phyloP scores from a whole-genome alignment of 2,329 filamentous ascomycete species.

The Cercospora zeae-maydis region DNA sequence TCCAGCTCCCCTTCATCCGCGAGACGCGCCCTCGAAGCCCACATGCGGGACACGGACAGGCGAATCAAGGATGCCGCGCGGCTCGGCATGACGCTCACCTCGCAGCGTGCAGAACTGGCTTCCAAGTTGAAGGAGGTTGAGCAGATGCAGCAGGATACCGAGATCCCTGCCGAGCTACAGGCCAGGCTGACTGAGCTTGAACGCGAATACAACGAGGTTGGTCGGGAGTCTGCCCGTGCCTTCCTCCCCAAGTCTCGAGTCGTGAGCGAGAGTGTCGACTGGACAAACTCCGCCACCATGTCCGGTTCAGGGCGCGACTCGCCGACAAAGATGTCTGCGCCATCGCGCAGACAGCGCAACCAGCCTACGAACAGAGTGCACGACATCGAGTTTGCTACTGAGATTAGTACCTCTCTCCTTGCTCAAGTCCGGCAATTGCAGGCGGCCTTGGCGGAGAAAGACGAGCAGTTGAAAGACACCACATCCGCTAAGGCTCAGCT shows the following conservation, averaged over 20 bases:
- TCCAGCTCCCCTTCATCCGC: slow-evolving; percentile 77
- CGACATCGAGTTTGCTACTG: slow-evolving; percentile 96
- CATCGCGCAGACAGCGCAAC: slow-evolving; percentile 76
- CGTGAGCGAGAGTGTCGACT: slow-evolving; percentile 25
- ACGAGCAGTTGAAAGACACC: slow-evolving; percentile 74
- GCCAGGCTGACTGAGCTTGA: slow-evolving; percentile 82
- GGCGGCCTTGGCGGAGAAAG: slow-evolving; percentile 76
- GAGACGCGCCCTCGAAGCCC: slow-evolving; percentile 82
- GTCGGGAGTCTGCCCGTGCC: slow-evolving; percentile 80
- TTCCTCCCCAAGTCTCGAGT: slow-evolving; percentile 70
- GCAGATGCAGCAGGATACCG: slow-evolving; percentile 59
- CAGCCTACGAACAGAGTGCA: slow-evolving; percentile 84
- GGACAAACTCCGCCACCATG: slow-evolving; percentile 51
- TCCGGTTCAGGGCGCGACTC: slow-evolving; percentile 80
- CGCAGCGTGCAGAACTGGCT: slow-evolving; percentile 78
- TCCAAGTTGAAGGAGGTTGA: slow-evolving; percentile 83
- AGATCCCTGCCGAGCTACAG: slow-evolving; percentile 78
- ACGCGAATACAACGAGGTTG: slow-evolving; percentile 91
- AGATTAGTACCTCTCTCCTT: slow-evolving; percentile 91
- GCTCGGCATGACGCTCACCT: slow-evolving; percentile 79
- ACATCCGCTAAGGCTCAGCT: slow-evolving; percentile 73
- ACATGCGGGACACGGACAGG: slow-evolving; percentile 87
- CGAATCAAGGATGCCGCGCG: slow-evolving; percentile 88
- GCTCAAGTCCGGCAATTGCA: slow-evolving; percentile 92
- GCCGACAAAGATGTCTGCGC: slow-evolving; percentile 82